Conservation (phyloP, 2,329 filamentous ascomycete species). For the Thielaviopsis punctulata region DNA sequence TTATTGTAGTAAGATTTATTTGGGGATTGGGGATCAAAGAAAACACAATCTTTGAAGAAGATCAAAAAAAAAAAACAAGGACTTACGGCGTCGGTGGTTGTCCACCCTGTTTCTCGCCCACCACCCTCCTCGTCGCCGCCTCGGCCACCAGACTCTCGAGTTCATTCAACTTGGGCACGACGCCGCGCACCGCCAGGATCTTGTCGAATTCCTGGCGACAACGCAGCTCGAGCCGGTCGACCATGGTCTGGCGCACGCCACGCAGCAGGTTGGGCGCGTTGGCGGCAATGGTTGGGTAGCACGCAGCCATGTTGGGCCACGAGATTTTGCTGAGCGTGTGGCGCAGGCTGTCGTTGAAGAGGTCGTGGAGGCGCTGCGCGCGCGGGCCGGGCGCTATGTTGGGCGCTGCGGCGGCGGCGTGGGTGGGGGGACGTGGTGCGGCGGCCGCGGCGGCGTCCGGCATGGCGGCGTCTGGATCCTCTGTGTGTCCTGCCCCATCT, state of each 20-base stretch:
- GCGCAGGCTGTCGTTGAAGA: constrained; percentile 34
- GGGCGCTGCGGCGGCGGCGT: too few relatives aligned
- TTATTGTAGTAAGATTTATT: neutral
- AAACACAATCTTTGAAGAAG: neutral
- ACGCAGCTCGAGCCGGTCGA: constrained; percentile 34
- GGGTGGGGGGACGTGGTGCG: constrained; percentile 16
- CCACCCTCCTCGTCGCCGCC: constrained; percentile 25
- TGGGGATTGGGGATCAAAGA: too few relatives aligned
- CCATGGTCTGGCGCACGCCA: constrained; percentile 41
- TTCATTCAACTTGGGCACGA: constrained; percentile 40
- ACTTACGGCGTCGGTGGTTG: constrained; percentile 30
- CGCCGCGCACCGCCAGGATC: constrained; percentile 33
- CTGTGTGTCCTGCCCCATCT: too few relatives aligned
- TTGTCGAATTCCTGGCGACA: constrained; percentile 41
- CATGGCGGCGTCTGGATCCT: too few relatives aligned
- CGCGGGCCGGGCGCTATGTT: constrained; percentile 37
- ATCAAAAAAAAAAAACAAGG: neutral
- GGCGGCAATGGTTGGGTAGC: constrained; percentile 42
- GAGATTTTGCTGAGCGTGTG: constrained; percentile 38
- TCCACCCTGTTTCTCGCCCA: constrained; percentile 15
- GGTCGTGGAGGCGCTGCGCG: constrained; percentile 34
- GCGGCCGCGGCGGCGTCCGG: neutral
- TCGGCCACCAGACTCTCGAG: constrained; percentile 38
- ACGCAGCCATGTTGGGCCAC: constrained; percentile 40
- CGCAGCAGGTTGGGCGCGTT: constrained; percentile 33